Conservation (phyloP, 164 flowering plant genomes). For the Nymphaea colorata region DNA sequence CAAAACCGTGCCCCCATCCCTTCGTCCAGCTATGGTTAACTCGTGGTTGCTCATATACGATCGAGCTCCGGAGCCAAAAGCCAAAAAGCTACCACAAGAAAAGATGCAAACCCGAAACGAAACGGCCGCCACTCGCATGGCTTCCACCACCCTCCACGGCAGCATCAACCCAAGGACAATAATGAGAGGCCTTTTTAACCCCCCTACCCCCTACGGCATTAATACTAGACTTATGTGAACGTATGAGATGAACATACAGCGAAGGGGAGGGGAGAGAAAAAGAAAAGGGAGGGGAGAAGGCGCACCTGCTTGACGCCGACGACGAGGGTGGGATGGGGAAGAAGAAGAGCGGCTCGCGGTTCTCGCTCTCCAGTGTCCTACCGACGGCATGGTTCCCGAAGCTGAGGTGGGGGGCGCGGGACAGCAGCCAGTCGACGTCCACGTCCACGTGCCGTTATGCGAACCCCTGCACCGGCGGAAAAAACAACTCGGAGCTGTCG, state of each 20-base stretch:
- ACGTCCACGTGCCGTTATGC: slow-evolving; percentile 15
- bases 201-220: no score
- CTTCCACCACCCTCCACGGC: no score
- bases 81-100: no score
- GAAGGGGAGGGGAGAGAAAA: neutral
- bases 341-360: slow-evolving; percentile 24
- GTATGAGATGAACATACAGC: no score
- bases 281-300: neutral
- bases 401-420: slow-evolving; percentile 35
- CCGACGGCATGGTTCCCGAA: slow-evolving; percentile 58
- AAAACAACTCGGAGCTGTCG: slow-evolving; percentile 15
- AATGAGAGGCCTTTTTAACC: no score
- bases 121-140: no score
- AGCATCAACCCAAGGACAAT: no score
- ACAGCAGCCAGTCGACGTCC: slow-evolving; percentile 11
- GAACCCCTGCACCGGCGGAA: slow-evolving; percentile 12
- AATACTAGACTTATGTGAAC: no score
- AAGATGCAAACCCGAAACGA: no score
- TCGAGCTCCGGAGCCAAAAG: no score
- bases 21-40: no score
- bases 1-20: neutral
- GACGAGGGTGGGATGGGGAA: slow-evolving; percentile 27
- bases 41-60: no score
- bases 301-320: neutral
- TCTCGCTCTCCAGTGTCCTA: slow-evolving; percentile 32